Conservation (phyloP, 495 filamentous ascomycete genomes). For the Rostrohypoxylon terebratum region DNA sequence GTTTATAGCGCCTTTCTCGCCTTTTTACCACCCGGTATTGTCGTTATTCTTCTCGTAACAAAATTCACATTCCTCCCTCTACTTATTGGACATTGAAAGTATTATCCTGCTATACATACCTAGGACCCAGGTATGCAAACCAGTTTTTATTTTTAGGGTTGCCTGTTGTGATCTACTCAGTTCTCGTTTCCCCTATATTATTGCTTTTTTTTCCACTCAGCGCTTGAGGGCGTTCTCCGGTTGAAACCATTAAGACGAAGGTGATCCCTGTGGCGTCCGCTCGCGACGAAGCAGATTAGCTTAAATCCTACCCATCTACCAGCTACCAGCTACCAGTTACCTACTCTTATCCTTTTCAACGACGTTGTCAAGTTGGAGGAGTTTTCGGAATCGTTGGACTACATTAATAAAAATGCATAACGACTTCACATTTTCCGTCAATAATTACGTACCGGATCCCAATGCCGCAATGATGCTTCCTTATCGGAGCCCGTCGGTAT, state of each 20-base stretch:
- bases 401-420: conserved; percentile 33
- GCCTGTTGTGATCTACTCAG: neutral
- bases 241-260: conserved; percentile 4
- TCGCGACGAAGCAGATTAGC: conserved; percentile 6
- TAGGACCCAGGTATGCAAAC: too few species aligned
- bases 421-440: conserved; percentile 39
- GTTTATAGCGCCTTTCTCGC: conserved; percentile 10
- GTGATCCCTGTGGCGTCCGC: conserved; percentile 10
- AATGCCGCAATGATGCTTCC: conserved; percentile 34
- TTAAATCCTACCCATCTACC: neutral
- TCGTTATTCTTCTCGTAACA: conserved; percentile 4
- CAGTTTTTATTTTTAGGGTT: neutral
- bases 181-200: neutral
- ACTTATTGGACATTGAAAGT: neutral
- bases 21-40: neutral
- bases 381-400: neutral
- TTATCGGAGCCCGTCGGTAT: conserved; percentile 26
- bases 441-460: conserved; percentile 24
- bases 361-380: conserved; percentile 1
- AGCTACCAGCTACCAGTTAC: neutral
- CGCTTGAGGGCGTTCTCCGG: neutral
- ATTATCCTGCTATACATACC: neutral
- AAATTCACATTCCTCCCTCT: neutral
- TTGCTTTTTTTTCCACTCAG: neutral
- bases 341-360: neutral